These are phyloP conservation scores for Dispira simplex DNA, from an alignment of 192 early-diverging fungal genomes.

Conservation along the genomic window DNA sequence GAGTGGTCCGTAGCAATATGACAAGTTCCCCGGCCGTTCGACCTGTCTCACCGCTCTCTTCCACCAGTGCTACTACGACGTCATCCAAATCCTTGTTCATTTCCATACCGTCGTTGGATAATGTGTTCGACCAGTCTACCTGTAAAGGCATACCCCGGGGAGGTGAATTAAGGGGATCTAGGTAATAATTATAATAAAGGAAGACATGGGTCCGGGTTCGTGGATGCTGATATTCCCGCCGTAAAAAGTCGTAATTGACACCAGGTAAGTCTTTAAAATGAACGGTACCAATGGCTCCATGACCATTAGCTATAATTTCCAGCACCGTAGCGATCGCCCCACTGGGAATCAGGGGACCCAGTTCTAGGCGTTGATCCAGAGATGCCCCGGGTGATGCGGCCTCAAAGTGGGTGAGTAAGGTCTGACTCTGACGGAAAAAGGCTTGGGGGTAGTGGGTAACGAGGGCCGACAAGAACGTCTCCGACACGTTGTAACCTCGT, in stretches of 20 bases:
- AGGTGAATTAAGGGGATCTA: not conserved
- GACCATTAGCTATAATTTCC: not conserved
- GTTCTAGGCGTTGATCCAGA: not conserved
- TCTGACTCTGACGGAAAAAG: not conserved
- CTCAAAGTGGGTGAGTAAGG: not conserved
- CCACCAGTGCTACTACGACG: not conserved
- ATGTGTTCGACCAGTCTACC: not conserved
- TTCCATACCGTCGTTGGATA: not conserved
- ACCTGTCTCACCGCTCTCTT: not conserved
- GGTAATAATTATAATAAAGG: not conserved
- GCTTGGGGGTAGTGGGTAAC: not conserved
- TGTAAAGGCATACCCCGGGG: not conserved
- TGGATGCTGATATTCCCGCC: not conserved
- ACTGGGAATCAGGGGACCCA: not conserved
- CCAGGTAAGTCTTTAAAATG: not conserved
- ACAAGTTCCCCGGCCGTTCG: not conserved
- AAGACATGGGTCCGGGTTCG: not conserved
- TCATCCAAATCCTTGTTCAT: not conserved
- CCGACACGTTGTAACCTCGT: not conserved
- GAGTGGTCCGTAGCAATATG: not conserved
- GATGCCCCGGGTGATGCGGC: not conserved
- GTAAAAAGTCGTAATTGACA: not conserved
- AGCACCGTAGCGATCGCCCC: not conserved
- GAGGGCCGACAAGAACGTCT: not conserved
- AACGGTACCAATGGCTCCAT: not conserved